Percentiles rank a stretch among this genome's conserved stretches.
Evolutionary conservation across 345 rosid species (phyloP).

Genomic region (Euphorbia tirucalli): DNA sequence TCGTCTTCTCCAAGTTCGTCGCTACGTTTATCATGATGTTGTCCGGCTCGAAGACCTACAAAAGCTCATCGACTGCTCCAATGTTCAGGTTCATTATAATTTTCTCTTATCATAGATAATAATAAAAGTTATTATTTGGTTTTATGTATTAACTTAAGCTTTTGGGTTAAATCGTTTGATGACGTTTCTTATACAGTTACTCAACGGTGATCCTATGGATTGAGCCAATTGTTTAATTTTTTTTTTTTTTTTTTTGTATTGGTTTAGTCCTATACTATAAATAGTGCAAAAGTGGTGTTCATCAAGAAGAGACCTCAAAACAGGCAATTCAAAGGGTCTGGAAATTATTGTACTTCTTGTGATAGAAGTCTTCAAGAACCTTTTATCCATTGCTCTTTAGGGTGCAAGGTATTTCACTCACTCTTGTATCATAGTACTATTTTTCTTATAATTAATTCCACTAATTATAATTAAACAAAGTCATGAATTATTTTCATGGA

Average conservation of each 20-base stretch:
- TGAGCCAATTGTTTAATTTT: not conserved
- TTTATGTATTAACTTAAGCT: too few species aligned
- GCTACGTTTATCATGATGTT: conserved; percentile 93
- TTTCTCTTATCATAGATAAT: not conserved
- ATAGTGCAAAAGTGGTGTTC: conserved; percentile 91
- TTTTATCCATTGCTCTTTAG: conserved; percentile 86
- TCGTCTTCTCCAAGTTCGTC: conserved; percentile 89
- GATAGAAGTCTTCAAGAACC: conserved; percentile 97
- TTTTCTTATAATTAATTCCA: not conserved
- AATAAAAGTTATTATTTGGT: too few species aligned
- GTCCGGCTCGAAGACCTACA: conserved; percentile 89
- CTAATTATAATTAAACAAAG: not conserved
- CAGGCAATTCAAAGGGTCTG: conserved; percentile 90
- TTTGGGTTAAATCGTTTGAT: too few species aligned
- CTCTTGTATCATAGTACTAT: not conserved
- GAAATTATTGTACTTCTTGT: conserved; percentile 87
- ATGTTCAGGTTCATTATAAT: too few species aligned
- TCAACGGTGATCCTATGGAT: too few species aligned
- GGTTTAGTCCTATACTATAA: conserved; percentile 75
- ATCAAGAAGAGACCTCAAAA: conserved; percentile 96
- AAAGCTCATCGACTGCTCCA: conserved; percentile 87
- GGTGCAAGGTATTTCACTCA: conserved; percentile 66
- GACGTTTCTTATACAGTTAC: too few species aligned
- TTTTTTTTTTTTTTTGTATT: not conserved
- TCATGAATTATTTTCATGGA: too few species aligned